A percentile compares a stretch with the other conserved stretches of the same genome.
Evolutionary conservation across 495 filamentous ascomycete species (phyloP).

Genomic region (Daldinia loculata): DNA sequence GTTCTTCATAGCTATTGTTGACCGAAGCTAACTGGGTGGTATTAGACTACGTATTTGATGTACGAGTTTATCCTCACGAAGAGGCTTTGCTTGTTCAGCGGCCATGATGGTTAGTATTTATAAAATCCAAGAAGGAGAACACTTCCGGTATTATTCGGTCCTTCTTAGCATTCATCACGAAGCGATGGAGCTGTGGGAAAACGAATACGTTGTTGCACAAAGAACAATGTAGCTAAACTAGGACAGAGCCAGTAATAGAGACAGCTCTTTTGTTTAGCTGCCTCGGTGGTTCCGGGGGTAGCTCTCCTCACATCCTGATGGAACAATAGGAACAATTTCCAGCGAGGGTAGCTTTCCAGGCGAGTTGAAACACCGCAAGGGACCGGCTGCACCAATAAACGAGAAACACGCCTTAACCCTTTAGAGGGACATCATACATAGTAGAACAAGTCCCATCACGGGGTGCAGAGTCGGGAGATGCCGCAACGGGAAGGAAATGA

Average conservation of each 20-base stretch:
- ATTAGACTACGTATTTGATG: background rate
- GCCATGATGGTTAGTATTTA: slow-evolving; percentile 21
- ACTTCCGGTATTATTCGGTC: slow-evolving; percentile 31
- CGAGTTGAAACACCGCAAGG: slow-evolving; percentile 24
- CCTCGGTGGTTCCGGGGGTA: background rate
- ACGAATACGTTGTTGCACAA: background rate
- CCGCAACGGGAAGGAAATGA: slow-evolving; percentile 19
- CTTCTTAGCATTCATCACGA: slow-evolving; percentile 8
- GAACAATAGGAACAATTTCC: slow-evolving; percentile 8
- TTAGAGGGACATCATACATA: background rate
- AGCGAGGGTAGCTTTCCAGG: slow-evolving; percentile 8
- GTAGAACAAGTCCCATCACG: background rate
- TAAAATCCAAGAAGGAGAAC: slow-evolving; percentile 4
- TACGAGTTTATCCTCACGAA: slow-evolving; percentile 4
- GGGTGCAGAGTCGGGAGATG: slow-evolving; percentile 4
- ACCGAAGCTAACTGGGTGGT: background rate
- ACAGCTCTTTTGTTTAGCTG: background rate
- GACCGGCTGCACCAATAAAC: slow-evolving; percentile 21
- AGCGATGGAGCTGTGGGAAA: background rate
- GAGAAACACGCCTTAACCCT: slow-evolving; percentile 24
- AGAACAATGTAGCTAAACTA: background rate
- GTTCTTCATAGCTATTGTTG: slow-evolving; percentile 34
- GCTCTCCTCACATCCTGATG: background rate
- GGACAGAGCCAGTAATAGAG: background rate
- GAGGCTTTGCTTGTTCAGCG: background rate